Percentiles rank a stretch among this genome's conserved stretches.
Evolutionary conservation across 2,329 filamentous ascomycete genomes (phyloP).

Genomic region (Colletotrichum chrysophilum): DNA sequence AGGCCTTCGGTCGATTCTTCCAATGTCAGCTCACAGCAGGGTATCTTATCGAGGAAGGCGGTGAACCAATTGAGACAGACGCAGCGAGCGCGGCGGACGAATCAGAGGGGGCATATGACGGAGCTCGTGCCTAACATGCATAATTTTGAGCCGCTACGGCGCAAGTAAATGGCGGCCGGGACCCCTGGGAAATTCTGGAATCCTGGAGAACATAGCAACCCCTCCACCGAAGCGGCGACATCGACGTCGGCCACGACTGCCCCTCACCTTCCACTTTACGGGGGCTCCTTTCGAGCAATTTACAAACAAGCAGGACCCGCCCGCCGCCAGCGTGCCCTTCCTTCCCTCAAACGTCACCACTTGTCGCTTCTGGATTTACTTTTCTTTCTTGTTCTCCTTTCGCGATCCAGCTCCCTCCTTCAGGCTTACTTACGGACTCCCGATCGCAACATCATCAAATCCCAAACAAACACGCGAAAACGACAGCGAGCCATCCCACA

Average conservation of each 20-base stretch:
- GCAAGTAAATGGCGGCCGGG: neutral
- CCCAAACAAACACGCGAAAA: neutral
- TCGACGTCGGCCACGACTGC: conserved; percentile 5
- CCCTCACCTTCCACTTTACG: conserved; percentile 6
- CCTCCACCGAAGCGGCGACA: conserved; percentile 13
- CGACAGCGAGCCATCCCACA: conserved; percentile 13
- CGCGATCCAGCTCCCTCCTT: neutral
- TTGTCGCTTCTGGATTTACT: neutral
- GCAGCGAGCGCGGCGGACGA: neutral
- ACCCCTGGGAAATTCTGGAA: conserved; percentile 25
- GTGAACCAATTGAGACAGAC: neutral
- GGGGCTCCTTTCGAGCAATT: conserved; percentile 1
- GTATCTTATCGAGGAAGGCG: neutral
- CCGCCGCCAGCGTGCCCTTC: neutral
- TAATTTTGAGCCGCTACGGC: conserved; percentile 17
- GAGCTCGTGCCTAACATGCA: conserved; percentile 13
- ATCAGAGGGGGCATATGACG: neutral
- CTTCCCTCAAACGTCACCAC: conserved; percentile 3
- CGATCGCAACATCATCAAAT: neutral
- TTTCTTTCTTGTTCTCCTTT: neutral
- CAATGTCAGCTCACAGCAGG: neutral
- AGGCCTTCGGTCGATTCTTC: neutral
- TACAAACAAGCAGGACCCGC: neutral
- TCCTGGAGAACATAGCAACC: conserved; percentile 24
- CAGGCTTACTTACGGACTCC: neutral